Conservation (phyloP, 2,329 filamentous ascomycete species). For the Thermothelomyces thermophilus region DNA sequence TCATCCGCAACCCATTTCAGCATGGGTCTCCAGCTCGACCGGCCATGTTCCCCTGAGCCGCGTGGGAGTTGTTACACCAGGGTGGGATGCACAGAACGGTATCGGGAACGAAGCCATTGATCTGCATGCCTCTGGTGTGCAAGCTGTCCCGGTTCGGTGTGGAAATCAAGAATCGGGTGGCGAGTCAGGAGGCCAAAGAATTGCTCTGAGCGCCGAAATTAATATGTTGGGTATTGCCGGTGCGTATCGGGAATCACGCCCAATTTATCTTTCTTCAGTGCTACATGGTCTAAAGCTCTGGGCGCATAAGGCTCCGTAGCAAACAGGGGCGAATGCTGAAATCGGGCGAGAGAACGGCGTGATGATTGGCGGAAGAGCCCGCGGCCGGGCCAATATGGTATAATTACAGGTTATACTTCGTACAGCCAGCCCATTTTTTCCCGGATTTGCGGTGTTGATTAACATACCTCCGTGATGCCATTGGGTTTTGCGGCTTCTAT, state of each 20-base stretch:
- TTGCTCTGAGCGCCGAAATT: background rate
- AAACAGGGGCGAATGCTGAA: background rate
- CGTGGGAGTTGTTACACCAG: background rate
- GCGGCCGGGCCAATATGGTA: slow-evolving; percentile 12
- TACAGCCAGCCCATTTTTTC: slow-evolving; percentile 11
- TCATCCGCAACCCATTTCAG: background rate
- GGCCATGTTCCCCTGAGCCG: background rate
- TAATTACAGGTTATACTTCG: no score
- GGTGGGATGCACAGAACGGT: background rate
- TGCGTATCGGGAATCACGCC: background rate
- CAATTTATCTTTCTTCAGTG: slow-evolving; percentile 12
- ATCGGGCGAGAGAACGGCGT: background rate
- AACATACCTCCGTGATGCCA: slow-evolving; percentile 7
- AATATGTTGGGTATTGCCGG: slow-evolving; percentile 10
- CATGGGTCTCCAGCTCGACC: no score
- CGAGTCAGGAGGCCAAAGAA: background rate
- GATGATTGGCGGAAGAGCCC: slow-evolving; percentile 1
- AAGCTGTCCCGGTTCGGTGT: background rate
- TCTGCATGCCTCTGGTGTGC: background rate
- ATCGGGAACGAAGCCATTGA: background rate
- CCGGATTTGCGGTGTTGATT: slow-evolving; percentile 10
- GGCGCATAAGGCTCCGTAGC: slow-evolving; percentile 6
- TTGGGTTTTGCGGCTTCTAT: background rate
- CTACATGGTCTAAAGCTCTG: background rate
- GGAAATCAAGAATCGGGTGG: background rate